These are phyloP conservation scores for Tylopilus orsonianus DNA, from an alignment of 1,284 basidiomycete genomes.

Conservation along the genomic window DNA sequence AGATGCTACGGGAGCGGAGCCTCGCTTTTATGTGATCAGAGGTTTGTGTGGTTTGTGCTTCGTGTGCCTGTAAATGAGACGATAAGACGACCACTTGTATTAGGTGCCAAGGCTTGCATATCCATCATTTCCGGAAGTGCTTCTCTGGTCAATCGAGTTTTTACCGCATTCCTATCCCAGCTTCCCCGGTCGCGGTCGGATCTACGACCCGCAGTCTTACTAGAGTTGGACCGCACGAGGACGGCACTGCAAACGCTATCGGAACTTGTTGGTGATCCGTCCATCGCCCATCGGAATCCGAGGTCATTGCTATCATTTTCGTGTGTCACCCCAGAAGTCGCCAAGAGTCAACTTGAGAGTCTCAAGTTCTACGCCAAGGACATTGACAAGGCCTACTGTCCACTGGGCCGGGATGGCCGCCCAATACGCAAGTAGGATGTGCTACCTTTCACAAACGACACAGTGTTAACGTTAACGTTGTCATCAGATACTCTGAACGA, in stretches of 20 bases:
- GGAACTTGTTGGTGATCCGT: constrained; percentile 47
- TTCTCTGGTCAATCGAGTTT: constrained; percentile 65
- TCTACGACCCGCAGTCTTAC: constrained; percentile 35
- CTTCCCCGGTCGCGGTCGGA: constrained; percentile 52
- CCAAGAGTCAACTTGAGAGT: constrained; percentile 50
- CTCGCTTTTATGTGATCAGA: constrained; percentile 60
- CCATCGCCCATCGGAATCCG: constrained; percentile 53
- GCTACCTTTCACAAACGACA: background rate
- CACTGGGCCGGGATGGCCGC: constrained; percentile 55
- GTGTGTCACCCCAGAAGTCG: constrained; percentile 53
- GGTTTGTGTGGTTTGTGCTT: constrained; percentile 48
- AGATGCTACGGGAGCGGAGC: constrained; percentile 47
- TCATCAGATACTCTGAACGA: constrained; percentile 54
- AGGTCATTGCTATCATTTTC: constrained; percentile 64
- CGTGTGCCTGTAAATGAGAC: background rate
- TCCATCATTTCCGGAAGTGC: constrained; percentile 42
- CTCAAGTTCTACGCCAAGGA: constrained; percentile 49
- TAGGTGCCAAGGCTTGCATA: constrained; percentile 29
- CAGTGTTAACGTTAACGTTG: background rate
- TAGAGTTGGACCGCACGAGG: constrained; percentile 48
- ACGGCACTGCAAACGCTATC: constrained; percentile 53
- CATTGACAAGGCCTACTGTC: constrained; percentile 51
- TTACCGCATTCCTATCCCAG: constrained; percentile 58
- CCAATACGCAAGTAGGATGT: constrained; percentile 56
- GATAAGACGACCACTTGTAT: constrained; percentile 1